Base-by-base conservation (phyloP, 106 monocot genomes). In the Allium sativum region DNA sequence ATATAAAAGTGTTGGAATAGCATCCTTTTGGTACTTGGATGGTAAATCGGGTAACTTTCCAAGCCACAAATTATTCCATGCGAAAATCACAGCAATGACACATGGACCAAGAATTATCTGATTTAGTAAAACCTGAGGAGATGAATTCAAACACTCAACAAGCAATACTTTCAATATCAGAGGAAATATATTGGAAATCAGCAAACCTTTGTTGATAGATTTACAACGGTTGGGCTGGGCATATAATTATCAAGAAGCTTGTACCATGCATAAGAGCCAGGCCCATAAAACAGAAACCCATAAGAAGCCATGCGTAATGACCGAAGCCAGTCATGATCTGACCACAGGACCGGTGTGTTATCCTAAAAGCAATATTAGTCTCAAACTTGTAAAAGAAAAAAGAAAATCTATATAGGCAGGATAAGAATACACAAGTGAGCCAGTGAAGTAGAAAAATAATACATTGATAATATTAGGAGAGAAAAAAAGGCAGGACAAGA, bases 11-110 rank as follows among this genome's bases (percentile, higher is more conserved):
- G 96, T 80, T 18, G 91, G 96, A 78, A 91, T 71, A 6, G 96
- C 96, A 85, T 98, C 91, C 53, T 72, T 91, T 59, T 71, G 76
- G 70, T 98, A 98, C 65, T 91, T 98, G 45, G 65, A 64, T 10
- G 87, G 84, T 18, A 98, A 78, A 42, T 91, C 63, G 16, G 87
- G 68, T 52, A 98, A 45, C 52, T 88, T 91, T 58, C 82, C 78
- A 43, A 70, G 72, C 91, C 96, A 91, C 53, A 98, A 58, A 76
- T 78, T 88, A 64, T 91, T 87, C 96, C 96, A 98, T 57, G 91
- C 96, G 83, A 98, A 98, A 63, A 92, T 65, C 21, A 98, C 82
- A 74, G 87, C 91, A 79, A 98, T 91, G 55, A 98, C 96, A 75
- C 81, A 88, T 63, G 96, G 96, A 66, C 91, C 96, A 80, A 91